Evolutionary conservation across 805 yeast genomes (phyloP).

Genomic region (Wickerhamiella australiensis): DNA sequence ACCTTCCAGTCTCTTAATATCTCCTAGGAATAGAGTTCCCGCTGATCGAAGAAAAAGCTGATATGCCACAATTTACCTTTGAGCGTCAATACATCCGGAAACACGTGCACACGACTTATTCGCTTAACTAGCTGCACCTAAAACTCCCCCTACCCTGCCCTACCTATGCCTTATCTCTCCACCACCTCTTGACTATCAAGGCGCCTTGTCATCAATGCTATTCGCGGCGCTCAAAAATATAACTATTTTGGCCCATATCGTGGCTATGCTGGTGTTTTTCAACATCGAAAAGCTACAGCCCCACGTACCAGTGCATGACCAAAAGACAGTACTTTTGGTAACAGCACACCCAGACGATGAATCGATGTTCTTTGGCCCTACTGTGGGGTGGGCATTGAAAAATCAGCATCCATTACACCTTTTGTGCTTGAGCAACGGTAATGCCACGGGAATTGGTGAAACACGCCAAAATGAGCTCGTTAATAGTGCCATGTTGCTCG

Average conservation of each 20-base stretch:
- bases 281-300: conserved; percentile 4
- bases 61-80: too few relatives aligned
- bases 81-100: too few relatives aligned
- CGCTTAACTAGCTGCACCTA: too few relatives aligned
- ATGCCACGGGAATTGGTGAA: conserved; percentile 60
- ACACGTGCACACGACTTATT: too few relatives aligned
- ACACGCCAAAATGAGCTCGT: conserved; percentile 49
- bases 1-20: too few relatives aligned
- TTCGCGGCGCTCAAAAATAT: not conserved
- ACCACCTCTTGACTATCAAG: not conserved
- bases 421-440: conserved; percentile 67
- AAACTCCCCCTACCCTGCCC: not conserved
- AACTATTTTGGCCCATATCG: not conserved
- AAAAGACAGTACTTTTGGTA: conserved; percentile 32
- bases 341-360: conserved; percentile 98
- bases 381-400: conserved; percentile 38
- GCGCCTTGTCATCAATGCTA: not conserved
- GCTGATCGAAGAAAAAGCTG: too few relatives aligned
- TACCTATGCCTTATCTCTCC: not conserved
- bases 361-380: conserved; percentile 91
- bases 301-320: not conserved
- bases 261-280: not conserved
- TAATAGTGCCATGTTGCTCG: conserved; percentile 43
- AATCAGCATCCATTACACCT: conserved; percentile 36
- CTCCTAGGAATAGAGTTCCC: too few relatives aligned